phyloP scores from a whole-genome alignment of 108 stramenopile species.

The Tribonema minus region DNA sequence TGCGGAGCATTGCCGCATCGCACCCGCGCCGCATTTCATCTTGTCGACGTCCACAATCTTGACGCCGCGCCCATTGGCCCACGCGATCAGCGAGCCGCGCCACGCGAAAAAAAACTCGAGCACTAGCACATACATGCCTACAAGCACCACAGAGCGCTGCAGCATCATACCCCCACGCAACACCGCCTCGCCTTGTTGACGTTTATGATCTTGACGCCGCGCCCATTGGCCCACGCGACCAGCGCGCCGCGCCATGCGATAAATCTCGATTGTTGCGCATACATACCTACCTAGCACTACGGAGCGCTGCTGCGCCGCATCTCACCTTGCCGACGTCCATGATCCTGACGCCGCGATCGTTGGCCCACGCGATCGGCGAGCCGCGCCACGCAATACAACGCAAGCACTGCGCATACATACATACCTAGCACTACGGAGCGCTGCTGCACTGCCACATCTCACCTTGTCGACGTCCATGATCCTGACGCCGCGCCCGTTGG shows the following conservation, averaged over 20 bases:
- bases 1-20: too few species aligned
- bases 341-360: slow-evolving; percentile 45
- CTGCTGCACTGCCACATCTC: too few species aligned
- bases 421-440: too few species aligned
- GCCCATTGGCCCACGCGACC: slow-evolving; percentile 49
- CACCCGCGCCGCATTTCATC: too few species aligned
- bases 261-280: too few species aligned
- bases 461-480: slow-evolving; percentile 52
- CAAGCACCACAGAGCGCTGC: too few species aligned
- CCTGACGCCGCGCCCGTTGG: slow-evolving; percentile 44
- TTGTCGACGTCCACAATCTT: slow-evolving; percentile 53
- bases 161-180: too few species aligned
- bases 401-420: too few species aligned
- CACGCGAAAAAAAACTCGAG: too few species aligned
- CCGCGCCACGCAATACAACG: slow-evolving; percentile 55
- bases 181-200: slow-evolving; percentile 42
- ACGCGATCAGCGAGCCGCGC: slow-evolving; percentile 43
- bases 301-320: too few species aligned
- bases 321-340: slow-evolving; percentile 49
- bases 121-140: too few species aligned
- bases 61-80: slow-evolving; percentile 48
- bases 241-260: slow-evolving; percentile 49
- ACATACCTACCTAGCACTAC: too few species aligned
- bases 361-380: slow-evolving; percentile 45
- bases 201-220: slow-evolving; percentile 51